Evolutionary conservation across 345 rosid genomes (phyloP), one percentile per base, ranked within the genome.

Genomic region (Lagerstroemia speciosa): DNA sequence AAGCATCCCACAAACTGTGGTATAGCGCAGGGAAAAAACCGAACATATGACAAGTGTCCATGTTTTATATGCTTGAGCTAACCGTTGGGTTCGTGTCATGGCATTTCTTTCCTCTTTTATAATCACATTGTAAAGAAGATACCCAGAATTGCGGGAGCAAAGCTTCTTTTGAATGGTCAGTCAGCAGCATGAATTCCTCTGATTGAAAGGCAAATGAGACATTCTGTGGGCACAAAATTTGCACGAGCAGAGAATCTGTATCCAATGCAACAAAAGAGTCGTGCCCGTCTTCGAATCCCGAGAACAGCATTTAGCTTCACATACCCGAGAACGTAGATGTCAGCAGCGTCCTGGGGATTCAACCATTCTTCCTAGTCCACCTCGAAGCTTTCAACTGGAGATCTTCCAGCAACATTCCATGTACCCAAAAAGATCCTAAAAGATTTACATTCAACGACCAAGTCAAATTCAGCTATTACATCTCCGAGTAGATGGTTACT

Each of bases 351-450:
- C 78, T 79, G 83, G 46, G 85, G 83, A 75, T 88, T 84, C 57
- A 88, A 74, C 94, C 94, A 88, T 58, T 88, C 94, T 14, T 82
- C 85, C 78, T 86, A 76, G 76, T 86, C 94, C 46, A 78, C 86
- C 31, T 79, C 86, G 74, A 84, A 79, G 69, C 83, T 84, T 34
- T 87, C 94, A 14, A 68, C 82, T 1, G 94, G 91, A 68, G 91
- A 84, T 75, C 80, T 81, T 74, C 94, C 94, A 6, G 85, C 94
- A 6, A 88, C 94, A 71, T 88, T 88, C 94, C 94, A 88, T 20
- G 89, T 83, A 10, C 94, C 94, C 26, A 88, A 87, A 67, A 88
- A 88, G 36, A 86, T 76, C 71, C 91, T 88, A 78, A 71, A 74
- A 73, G n/a, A n/a, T n/a, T n/a, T n/a, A n/a, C 14, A 20, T 20